These are phyloP conservation scores for Cladosporium colombiae DNA, from an alignment of 2,329 filamentous ascomycete genomes.

Conservation along the genomic window DNA sequence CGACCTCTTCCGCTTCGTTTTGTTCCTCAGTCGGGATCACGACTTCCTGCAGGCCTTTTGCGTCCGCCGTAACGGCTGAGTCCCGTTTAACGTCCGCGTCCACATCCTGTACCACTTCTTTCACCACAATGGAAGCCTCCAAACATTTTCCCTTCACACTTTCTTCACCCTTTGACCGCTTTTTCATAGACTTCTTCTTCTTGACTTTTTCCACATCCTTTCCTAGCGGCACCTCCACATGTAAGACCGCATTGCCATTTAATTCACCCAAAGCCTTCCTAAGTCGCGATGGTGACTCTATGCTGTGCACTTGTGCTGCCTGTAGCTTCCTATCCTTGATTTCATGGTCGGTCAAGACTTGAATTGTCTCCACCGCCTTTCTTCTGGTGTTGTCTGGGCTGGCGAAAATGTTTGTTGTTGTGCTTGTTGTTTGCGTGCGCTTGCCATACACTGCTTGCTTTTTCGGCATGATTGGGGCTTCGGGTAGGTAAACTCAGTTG, in stretches of 20 bases:
- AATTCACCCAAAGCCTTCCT: slow-evolving; percentile 28
- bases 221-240: slow-evolving; percentile 20
- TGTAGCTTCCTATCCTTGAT: background rate
- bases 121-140: background rate
- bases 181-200: slow-evolving; percentile 18
- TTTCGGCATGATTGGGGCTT: slow-evolving; percentile 32
- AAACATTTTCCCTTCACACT: slow-evolving; percentile 14
- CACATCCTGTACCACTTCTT: background rate
- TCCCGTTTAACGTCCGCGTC: background rate
- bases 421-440: slow-evolving; percentile 35
- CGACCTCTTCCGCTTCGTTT: background rate
- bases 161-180: slow-evolving; percentile 13
- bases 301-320: background rate
- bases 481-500: background rate
- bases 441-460: slow-evolving; percentile 43
- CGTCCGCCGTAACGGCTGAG: background rate
- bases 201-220: slow-evolving; percentile 19
- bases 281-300: slow-evolving; percentile 12
- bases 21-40: background rate
- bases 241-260: slow-evolving; percentile 28
- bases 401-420: slow-evolving; percentile 28
- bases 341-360: background rate
- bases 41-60: background rate
- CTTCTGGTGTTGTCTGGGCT: slow-evolving; percentile 29
- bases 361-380: slow-evolving; percentile 15